Conservation (phyloP, 208 protist genomes). For the Crithidia thermophila region DNA sequence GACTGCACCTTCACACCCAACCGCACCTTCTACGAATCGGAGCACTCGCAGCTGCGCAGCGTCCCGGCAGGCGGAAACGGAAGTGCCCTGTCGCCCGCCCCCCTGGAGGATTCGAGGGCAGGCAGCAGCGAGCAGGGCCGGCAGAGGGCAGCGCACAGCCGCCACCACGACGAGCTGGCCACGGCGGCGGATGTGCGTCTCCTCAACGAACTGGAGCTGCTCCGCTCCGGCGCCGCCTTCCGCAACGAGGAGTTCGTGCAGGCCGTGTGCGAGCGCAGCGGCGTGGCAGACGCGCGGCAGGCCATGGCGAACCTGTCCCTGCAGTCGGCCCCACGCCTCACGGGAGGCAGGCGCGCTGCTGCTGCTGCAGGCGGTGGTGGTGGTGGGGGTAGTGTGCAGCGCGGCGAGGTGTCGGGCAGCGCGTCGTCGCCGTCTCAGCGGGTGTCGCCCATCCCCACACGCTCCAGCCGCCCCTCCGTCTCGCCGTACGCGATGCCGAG, state of each 20-base stretch:
- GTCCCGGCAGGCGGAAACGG: background rate
- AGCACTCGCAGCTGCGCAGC: background rate
- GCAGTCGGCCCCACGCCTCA: slow-evolving; percentile 29
- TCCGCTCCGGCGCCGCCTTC: slow-evolving; percentile 55
- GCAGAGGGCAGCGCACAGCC: slow-evolving; percentile 9
- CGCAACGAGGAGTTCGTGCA: slow-evolving; percentile 31
- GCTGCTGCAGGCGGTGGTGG: background rate
- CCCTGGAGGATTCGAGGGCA: background rate
- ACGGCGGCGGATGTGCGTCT: slow-evolving; percentile 61
- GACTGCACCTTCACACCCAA: slow-evolving; percentile 40
- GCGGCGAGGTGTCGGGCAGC: background rate
- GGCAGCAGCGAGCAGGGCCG: slow-evolving; percentile 1
- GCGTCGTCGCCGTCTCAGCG: background rate
- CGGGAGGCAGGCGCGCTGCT: background rate
- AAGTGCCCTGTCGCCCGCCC: background rate
- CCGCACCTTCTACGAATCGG: slow-evolving; percentile 6
- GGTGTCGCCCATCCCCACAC: slow-evolving; percentile 22
- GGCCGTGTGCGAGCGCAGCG: slow-evolving; percentile 25
- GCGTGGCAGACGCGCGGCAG: slow-evolving; percentile 10
- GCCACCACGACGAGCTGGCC: slow-evolving; percentile 45
- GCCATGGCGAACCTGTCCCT: slow-evolving; percentile 37
- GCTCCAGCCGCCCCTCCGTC: slow-evolving; percentile 11
- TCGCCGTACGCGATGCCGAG: slow-evolving; percentile 21
- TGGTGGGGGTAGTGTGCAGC: too few relatives aligned
- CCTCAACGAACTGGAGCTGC: slow-evolving; percentile 69